Conservation (phyloP, 108 stramenopile species). For the Cyclotella distinguenda region DNA sequence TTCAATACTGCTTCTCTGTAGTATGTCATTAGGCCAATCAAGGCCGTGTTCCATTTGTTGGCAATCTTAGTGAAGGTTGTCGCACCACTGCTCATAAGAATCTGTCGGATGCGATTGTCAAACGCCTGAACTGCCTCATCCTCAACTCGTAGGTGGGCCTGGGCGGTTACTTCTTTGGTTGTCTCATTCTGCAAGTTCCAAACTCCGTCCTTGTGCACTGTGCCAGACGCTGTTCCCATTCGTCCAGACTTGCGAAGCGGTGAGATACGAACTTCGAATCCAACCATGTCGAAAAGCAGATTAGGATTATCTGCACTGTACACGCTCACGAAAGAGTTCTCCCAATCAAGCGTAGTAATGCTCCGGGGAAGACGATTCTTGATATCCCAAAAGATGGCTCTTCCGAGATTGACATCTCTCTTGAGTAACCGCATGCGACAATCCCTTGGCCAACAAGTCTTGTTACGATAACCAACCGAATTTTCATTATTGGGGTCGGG, state of each 20-base stretch:
- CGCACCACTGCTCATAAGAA: constrained; percentile 97
- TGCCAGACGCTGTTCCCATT: constrained; percentile 44
- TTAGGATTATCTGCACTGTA: constrained; percentile 99
- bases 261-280: constrained; percentile 97
- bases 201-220: constrained; percentile 95
- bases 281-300: constrained; percentile 97
- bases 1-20: constrained; percentile 99
- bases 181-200: constrained; percentile 99
- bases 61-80: constrained; percentile 99
- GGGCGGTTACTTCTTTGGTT: constrained; percentile 99
- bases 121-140: constrained; percentile 92
- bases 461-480: constrained; percentile 99
- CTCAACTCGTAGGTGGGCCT: constrained; percentile 93
- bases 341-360: constrained; percentile 97
- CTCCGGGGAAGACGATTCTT: constrained; percentile 97
- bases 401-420: constrained; percentile 98
- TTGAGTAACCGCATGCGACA: constrained; percentile 98
- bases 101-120: constrained; percentile 98
- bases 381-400: constrained; percentile 98
- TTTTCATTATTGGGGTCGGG: constrained; percentile 99
- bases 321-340: constrained; percentile 96
- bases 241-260: constrained; percentile 80
- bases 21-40: constrained; percentile 98
- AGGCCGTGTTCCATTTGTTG: constrained; percentile 99
- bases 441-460: constrained; percentile 99